phyloP scores from a whole-genome alignment of 2,329 filamentous ascomycete species.

The Tolypocladium tundrense region DNA sequence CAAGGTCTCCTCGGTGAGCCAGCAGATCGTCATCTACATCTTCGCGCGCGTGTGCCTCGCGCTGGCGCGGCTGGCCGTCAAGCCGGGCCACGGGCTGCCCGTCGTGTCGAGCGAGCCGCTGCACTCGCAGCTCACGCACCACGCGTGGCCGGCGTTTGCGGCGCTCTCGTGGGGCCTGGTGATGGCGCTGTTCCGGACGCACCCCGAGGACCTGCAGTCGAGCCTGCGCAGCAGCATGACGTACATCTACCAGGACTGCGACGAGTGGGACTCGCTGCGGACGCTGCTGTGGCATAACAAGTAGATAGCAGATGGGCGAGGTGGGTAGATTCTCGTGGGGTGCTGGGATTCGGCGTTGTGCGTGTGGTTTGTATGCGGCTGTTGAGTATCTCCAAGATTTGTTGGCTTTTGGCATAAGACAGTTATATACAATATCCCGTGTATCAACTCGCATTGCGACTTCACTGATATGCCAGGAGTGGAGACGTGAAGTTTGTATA shows the following conservation, averaged over 20 bases:
- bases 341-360: background rate
- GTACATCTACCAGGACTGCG: slow-evolving; percentile 88
- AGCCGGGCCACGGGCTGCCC: slow-evolving; percentile 45
- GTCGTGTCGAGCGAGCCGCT: slow-evolving; percentile 36
- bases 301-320: slow-evolving; percentile 19
- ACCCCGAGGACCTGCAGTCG: slow-evolving; percentile 83
- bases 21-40: slow-evolving; percentile 98
- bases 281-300: slow-evolving; percentile 83
- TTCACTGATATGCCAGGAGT: too few species aligned
- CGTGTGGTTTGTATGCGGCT: background rate
- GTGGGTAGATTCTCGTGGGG: background rate
- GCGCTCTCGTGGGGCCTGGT: slow-evolving; percentile 83
- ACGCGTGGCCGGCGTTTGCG: slow-evolving; percentile 90
- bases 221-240: slow-evolving; percentile 93
- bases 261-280: slow-evolving; percentile 78
- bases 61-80: slow-evolving; percentile 71
- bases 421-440: background rate
- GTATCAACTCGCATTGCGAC: too few species aligned
- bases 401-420: background rate
- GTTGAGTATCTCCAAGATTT: background rate
- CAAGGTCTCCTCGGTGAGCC: slow-evolving; percentile 69
- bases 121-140: slow-evolving; percentile 45
- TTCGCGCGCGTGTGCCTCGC: slow-evolving; percentile 85
- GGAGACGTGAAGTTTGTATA: too few species aligned
- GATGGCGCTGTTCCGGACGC: slow-evolving; percentile 90